Evolutionary conservation across 208 protist genomes (phyloP).

Genomic region (Acanthamoeba royreba): DNA sequence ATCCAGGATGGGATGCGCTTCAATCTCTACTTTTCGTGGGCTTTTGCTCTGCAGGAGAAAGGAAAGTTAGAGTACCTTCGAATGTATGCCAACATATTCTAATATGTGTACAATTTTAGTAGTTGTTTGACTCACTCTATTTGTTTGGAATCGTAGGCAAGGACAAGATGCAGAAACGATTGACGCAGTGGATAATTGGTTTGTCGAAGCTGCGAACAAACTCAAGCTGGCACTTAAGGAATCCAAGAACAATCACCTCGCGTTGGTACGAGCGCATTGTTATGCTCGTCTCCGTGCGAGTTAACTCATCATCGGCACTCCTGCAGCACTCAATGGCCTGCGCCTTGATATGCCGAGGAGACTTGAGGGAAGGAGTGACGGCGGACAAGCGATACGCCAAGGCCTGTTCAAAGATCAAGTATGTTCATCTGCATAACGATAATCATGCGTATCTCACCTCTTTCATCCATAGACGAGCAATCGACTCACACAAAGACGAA

Average conservation of each 20-base stretch:
- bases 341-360: background rate
- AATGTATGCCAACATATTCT: too few species aligned
- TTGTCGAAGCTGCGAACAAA: background rate
- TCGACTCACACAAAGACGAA: background rate
- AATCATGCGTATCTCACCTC: background rate
- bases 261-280: background rate
- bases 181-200: background rate
- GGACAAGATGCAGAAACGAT: background rate
- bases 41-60: background rate
- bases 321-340: background rate
- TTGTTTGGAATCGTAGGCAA: background rate
- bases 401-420: background rate
- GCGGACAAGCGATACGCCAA: background rate
- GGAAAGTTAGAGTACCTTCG: background rate
- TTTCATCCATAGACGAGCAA: background rate
- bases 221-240: background rate
- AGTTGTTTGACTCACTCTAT: too few species aligned
- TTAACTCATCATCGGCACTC: background rate
- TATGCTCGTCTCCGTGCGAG: background rate
- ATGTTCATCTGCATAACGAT: background rate
- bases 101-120: too few species aligned
- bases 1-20: background rate
- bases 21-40: background rate
- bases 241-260: background rate
- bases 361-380: background rate